Conservation (phyloP, 2,329 filamentous ascomycete species). For the Magnaporthales sp. region DNA sequence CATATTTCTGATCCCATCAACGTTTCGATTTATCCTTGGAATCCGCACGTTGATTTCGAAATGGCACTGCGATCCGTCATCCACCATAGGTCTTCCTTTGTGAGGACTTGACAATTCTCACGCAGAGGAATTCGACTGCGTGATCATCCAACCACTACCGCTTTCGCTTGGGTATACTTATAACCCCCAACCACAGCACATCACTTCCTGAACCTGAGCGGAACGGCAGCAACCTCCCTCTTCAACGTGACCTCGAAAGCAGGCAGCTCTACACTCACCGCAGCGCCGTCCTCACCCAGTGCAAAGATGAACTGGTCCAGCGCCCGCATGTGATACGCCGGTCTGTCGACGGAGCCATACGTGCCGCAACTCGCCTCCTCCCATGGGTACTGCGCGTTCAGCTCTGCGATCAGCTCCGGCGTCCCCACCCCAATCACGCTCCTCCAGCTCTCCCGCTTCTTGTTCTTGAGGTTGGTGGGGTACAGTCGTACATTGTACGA, state of each 20-base stretch:
- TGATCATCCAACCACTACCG: too few relatives aligned
- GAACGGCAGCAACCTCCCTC: background rate
- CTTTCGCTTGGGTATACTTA: too few relatives aligned
- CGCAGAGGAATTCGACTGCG: too few relatives aligned
- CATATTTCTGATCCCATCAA: too few relatives aligned
- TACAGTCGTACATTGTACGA: background rate
- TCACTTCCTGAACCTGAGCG: background rate
- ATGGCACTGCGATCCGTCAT: too few relatives aligned
- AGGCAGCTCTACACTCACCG: constrained; percentile 3
- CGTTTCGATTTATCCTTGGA: too few relatives aligned
- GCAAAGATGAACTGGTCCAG: constrained; percentile 2
- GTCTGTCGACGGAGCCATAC: constrained; percentile 1
- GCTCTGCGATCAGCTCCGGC: background rate
- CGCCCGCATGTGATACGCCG: constrained; percentile 1
- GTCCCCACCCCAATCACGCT: background rate
- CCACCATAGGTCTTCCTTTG: too few relatives aligned
- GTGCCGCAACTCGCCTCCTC: background rate
- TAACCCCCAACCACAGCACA: too few relatives aligned
- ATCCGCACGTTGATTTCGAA: too few relatives aligned
- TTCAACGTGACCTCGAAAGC: constrained; percentile 4
- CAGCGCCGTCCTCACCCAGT: background rate
- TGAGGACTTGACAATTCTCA: too few relatives aligned
- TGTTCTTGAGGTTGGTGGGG: constrained; percentile 1
- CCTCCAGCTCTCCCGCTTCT: background rate
- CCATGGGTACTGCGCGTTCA: constrained; percentile 1